phyloP scores from a whole-genome alignment of 73 alveolate species.

The Blepharisma stoltei region DNA sequence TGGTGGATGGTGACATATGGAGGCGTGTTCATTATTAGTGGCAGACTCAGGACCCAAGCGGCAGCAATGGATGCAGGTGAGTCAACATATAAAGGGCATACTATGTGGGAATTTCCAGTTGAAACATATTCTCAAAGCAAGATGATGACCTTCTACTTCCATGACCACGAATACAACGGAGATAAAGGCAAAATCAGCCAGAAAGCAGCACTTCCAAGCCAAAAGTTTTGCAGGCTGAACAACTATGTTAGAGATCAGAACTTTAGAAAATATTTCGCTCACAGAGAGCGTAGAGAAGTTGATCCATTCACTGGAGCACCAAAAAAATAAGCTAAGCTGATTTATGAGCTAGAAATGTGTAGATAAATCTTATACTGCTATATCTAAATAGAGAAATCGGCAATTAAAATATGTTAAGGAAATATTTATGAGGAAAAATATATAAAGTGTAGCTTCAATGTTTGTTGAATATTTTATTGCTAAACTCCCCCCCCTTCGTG shows the following conservation, averaged over 20 bases:
- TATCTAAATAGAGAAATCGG: no score
- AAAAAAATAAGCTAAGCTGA: no score
- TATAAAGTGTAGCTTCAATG: no score
- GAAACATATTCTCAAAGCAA: neutral
- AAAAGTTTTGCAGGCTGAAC: slow-evolving; percentile 11
- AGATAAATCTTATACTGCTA: no score
- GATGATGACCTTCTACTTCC: slow-evolving; percentile 12
- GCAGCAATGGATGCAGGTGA: slow-evolving; percentile 21
- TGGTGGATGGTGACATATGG: neutral
- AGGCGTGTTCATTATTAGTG: slow-evolving; percentile 1
- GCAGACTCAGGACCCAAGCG: neutral
- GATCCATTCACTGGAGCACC: slow-evolving; percentile 33
- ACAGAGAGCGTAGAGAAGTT: slow-evolving; percentile 33
- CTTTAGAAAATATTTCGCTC: slow-evolving; percentile 32
- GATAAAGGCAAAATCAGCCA: neutral
- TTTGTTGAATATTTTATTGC: no score
- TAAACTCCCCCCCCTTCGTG: no score
- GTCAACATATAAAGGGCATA: neutral
- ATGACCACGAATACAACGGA: slow-evolving; percentile 17
- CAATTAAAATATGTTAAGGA: no score
- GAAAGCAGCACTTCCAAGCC: neutral
- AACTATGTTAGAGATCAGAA: slow-evolving; percentile 27
- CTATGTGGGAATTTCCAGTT: neutral
- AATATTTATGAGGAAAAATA: no score
- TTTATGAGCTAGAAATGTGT: no score